A percentile compares a stretch with the other conserved stretches of the same genome.
phyloP scores from a whole-genome alignment of 2,329 filamentous ascomycete species.

The Botryotinia globosa region DNA sequence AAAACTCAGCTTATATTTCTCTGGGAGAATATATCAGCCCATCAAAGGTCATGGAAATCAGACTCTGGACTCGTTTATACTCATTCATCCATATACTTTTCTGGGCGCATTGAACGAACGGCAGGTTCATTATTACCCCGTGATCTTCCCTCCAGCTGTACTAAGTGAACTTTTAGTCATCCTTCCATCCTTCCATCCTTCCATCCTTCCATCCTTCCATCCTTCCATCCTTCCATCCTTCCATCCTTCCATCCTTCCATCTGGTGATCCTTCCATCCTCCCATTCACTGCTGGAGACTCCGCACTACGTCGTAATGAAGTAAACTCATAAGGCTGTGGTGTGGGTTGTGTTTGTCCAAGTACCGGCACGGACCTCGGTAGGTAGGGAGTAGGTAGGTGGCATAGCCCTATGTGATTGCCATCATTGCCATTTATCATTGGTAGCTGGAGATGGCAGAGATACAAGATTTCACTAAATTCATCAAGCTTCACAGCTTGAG shows the following conservation, averaged over 20 bases:
- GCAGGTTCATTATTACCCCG: neutral
- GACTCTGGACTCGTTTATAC: neutral
- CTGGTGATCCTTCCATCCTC: no score
- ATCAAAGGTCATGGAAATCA: neutral
- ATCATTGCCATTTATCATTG: neutral
- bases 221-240: neutral
- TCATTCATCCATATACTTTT: neutral
- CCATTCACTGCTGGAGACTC: neutral
- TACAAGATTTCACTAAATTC: neutral
- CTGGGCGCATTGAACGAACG: slow-evolving; percentile 1
- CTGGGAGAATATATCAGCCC: neutral
- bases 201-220: no score
- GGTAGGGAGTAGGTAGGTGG: no score
- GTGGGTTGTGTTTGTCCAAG: neutral
- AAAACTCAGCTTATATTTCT: neutral
- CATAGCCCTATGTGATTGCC: neutral
- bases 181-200: no score
- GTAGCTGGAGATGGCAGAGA: no score
- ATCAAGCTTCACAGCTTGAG: neutral
- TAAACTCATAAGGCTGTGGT: neutral
- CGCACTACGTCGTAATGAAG: neutral
- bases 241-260: no score
- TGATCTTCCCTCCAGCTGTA: neutral
- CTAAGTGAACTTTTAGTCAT: neutral
- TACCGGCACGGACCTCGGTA: neutral